phyloP scores from a whole-genome alignment of 2,329 filamentous ascomycete genomes.

The Epichloe gansuensis region DNA sequence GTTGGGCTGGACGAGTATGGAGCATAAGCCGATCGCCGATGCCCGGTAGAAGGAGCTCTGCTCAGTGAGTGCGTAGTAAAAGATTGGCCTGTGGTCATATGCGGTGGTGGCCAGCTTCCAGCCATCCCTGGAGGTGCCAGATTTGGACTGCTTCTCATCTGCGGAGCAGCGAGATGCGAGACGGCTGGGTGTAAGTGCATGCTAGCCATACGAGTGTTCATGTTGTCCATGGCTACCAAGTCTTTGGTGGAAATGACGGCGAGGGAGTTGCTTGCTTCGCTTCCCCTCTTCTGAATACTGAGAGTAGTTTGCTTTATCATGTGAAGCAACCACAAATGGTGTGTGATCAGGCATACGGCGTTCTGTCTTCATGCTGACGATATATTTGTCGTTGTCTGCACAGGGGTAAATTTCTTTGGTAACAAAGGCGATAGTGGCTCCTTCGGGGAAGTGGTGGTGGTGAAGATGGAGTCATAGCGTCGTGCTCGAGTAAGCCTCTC shows the following conservation, averaged over 20 bases:
- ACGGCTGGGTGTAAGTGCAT: slow-evolving; percentile 26
- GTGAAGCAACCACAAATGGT: slow-evolving; percentile 16
- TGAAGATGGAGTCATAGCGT: slow-evolving; percentile 16
- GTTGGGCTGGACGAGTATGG: slow-evolving; percentile 18
- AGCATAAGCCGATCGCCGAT: slow-evolving; percentile 7
- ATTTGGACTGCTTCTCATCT: slow-evolving; percentile 16
- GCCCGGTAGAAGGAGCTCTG: slow-evolving; percentile 18
- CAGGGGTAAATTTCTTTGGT: slow-evolving; percentile 22
- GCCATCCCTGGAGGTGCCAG: slow-evolving; percentile 24
- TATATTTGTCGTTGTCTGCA: slow-evolving; percentile 29
- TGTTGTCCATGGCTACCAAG: slow-evolving; percentile 34
- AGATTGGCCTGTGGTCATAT: slow-evolving; percentile 19
- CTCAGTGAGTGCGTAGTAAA: slow-evolving; percentile 16
- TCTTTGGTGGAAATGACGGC: slow-evolving; percentile 43
- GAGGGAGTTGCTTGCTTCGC: slow-evolving; percentile 24
- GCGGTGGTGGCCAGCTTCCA: slow-evolving; percentile 11
- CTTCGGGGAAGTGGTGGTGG: slow-evolving; percentile 7
- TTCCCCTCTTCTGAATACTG: slow-evolving; percentile 26
- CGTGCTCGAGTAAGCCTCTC: slow-evolving; percentile 39
- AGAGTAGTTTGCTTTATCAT: slow-evolving; percentile 19
- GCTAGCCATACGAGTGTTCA: slow-evolving; percentile 28
- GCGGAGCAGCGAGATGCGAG: slow-evolving; percentile 26
- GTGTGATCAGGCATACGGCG: slow-evolving; percentile 23
- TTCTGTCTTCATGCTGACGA: slow-evolving; percentile 26
- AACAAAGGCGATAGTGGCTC: slow-evolving; percentile 17